Conservation (phyloP, 257 asterid genomes). For the Lithospermum erythrorhizon region DNA sequence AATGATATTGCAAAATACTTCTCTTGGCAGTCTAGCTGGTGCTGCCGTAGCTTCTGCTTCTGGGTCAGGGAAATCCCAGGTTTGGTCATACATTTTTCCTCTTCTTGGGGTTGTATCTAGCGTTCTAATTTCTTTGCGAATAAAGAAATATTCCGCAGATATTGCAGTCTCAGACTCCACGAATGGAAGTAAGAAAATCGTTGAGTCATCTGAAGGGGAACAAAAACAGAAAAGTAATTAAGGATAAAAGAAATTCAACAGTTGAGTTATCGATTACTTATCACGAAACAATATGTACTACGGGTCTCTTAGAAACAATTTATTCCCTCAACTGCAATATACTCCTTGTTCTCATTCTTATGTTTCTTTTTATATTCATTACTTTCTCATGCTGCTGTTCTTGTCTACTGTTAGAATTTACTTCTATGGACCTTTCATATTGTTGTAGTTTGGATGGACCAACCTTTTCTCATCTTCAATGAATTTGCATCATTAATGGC, state of each 20-base stretch:
- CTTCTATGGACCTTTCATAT: not conserved
- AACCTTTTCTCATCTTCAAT: too few relatives aligned
- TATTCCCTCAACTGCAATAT: too few relatives aligned
- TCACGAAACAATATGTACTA: not conserved
- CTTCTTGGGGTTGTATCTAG: slow-evolving; percentile 77
- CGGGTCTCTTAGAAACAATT: not conserved
- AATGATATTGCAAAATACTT: slow-evolving; percentile 92
- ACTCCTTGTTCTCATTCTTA: too few relatives aligned
- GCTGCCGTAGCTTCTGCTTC: slow-evolving; percentile 81
- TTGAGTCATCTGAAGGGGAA: slow-evolving; percentile 16
- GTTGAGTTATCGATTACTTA: not conserved
- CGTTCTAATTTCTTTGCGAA: slow-evolving; percentile 71
- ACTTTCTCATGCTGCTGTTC: not conserved
- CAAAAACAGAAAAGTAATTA: slow-evolving; percentile 14
- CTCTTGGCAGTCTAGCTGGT: slow-evolving; percentile 92
- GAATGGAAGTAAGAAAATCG: slow-evolving; percentile 9
- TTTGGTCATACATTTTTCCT: slow-evolving; percentile 70
- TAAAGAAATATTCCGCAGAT: slow-evolving; percentile 62
- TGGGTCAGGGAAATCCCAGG: slow-evolving; percentile 37
- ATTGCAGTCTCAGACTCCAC: slow-evolving; percentile 18
- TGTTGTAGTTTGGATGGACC: too few relatives aligned
- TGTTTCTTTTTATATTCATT: not conserved
- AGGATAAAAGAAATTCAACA: slow-evolving; percentile 24
- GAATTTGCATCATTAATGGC: too few relatives aligned
- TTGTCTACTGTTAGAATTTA: not conserved